Conservation (phyloP, 805 yeast species). For the Lachancea kluyveri region DNA sequence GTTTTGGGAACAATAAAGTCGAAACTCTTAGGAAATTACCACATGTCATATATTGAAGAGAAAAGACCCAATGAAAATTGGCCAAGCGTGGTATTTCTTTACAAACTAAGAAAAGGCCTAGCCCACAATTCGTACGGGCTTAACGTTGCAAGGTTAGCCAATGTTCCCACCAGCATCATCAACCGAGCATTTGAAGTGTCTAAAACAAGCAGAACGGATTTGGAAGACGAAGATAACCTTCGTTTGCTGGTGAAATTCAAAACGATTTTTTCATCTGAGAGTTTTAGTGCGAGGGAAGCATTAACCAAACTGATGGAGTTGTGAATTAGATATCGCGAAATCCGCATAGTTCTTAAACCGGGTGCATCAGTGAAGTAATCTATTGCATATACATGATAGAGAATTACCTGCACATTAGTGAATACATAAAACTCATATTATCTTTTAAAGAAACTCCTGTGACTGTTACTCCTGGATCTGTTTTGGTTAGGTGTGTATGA, state of each 20-base stretch:
- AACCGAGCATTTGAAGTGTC: constrained; percentile 36
- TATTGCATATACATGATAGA: too few species aligned
- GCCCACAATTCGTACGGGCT: constrained; percentile 72
- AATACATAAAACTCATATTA: too few species aligned
- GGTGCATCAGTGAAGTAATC: too few species aligned
- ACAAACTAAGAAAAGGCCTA: constrained; percentile 42
- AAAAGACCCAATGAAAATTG: constrained; percentile 31
- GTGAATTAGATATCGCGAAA: too few species aligned
- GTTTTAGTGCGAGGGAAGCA: too few species aligned
- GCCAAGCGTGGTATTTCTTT: constrained; percentile 44
- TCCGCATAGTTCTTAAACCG: too few species aligned
- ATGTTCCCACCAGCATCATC: constrained; percentile 44
- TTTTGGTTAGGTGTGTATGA: constrained; percentile 35
- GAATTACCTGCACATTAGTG: too few species aligned
- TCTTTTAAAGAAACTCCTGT: constrained; percentile 30
- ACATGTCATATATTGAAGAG: constrained; percentile 58
- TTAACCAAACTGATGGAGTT: too few species aligned
- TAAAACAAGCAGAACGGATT: constrained; percentile 6
- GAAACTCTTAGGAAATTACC: constrained; percentile 48
- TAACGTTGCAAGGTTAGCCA: constrained; percentile 77
- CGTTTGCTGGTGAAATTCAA: constrained; percentile 2
- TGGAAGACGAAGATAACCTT: constrained; percentile 2
- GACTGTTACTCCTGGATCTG: constrained; percentile 36
- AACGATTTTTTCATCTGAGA: not conserved
- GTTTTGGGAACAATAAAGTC: constrained; percentile 48